These are phyloP conservation scores for Daucus carota DNA, from an alignment of 129 eudicot species.

Conservation along the genomic window DH1_v3.0 NC_030382.2:42491501-42492000, in stretches of 20 bases:
- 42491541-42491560: constrained; percentile 70
- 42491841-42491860: constrained; percentile 76
- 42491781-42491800: constrained; percentile 88
- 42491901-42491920: constrained; percentile 69
- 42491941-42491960: too few relatives aligned
- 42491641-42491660: constrained; percentile 59
- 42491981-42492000: too few relatives aligned
- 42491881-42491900: constrained; percentile 98
- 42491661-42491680: constrained; percentile 50
- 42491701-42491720: constrained; percentile 45
- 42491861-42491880: constrained; percentile 72
- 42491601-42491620: constrained; percentile 37
- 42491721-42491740: constrained; percentile 57
- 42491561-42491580: constrained; percentile 44
- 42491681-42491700: constrained; percentile 31
- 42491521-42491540: constrained; percentile 57
- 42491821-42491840: constrained; percentile 90
- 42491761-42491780: constrained; percentile 46
- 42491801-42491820: constrained; percentile 77
- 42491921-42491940: constrained; percentile 79
- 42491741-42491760: constrained; percentile 49
- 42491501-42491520: constrained; percentile 47
- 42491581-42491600: constrained; percentile 44
- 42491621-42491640: constrained; percentile 45
- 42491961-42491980: too few relatives aligned